Evolutionary conservation across 148 eudicot species (phyloP).

Genomic region (Spergularia marina): DNA sequence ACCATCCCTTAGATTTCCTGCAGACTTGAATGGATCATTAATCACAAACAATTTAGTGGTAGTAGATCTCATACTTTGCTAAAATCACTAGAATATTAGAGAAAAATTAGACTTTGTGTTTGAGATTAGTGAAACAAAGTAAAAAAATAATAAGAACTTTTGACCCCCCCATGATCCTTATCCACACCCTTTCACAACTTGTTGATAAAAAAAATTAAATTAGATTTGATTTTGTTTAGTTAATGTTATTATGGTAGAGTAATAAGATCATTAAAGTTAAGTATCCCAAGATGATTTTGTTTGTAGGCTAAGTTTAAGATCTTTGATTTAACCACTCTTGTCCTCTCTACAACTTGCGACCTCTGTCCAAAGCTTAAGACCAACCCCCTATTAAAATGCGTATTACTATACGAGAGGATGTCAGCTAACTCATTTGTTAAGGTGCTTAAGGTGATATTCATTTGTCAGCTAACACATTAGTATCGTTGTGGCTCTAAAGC

Average conservation of each 20-base stretch:
- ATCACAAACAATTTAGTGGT: not conserved
- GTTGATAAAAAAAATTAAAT: not conserved
- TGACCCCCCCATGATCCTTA: slow-evolving; percentile 2
- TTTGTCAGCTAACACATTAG: no score
- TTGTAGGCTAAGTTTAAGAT: not conserved
- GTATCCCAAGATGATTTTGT: not conserved
- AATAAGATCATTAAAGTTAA: not conserved
- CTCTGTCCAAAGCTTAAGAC: not conserved
- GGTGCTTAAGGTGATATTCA: no score
- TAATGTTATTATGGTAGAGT: slow-evolving; percentile 3
- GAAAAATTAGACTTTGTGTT: no score
- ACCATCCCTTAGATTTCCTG: slow-evolving; percentile 20
- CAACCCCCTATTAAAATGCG: not conserved
- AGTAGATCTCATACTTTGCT: slow-evolving; percentile 8
- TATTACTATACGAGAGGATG: no score
- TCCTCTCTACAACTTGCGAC: not conserved
- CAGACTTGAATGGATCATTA: slow-evolving; percentile 2
- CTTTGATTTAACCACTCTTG: no score
- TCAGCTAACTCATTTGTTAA: not conserved
- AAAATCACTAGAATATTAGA: no score
- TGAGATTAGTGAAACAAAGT: no score
- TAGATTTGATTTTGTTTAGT: not conserved
- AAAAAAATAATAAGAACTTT: not conserved
- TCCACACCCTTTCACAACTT: slow-evolving; percentile 1
- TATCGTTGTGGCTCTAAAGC: not conserved